Percentiles rank a stretch among this genome's conserved stretches.
Conservation (phyloP, 1,284 basidiomycete species). For the Wolfiporia cocos region DNA sequence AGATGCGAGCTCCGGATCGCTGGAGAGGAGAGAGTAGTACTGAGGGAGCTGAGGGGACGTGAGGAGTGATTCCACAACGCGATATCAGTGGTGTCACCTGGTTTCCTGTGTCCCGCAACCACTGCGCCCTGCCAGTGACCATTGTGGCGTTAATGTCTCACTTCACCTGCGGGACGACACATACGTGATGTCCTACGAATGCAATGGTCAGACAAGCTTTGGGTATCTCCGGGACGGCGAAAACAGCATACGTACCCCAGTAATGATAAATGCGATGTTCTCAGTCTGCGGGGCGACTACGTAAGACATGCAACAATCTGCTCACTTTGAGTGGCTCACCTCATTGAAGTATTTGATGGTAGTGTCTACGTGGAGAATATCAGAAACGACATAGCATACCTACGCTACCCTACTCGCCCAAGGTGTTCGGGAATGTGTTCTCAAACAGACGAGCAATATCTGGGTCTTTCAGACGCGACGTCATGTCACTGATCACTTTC, state of each 20-base stretch:
- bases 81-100: too few species aligned
- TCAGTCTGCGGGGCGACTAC: constrained; percentile 32
- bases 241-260: constrained; percentile 42
- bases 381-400: background rate
- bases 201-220: background rate
- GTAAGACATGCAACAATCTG: background rate
- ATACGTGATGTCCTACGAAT: constrained; percentile 59
- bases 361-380: constrained; percentile 41
- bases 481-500: constrained; percentile 70
- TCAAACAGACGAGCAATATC: constrained; percentile 71
- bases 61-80: background rate
- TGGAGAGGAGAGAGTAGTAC: constrained; percentile 50
- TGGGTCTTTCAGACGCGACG: constrained; percentile 59
- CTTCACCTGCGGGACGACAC: background rate
- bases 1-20: constrained; percentile 51
- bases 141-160: background rate
- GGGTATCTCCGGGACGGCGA: background rate
- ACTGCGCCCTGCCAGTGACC: constrained; percentile 42
- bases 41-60: constrained; percentile 48
- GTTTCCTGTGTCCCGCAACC: constrained; percentile 75
- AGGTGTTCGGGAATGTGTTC: constrained; percentile 73
- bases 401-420: constrained; percentile 38
- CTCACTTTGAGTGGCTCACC: too few species aligned
- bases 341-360: constrained; percentile 67
- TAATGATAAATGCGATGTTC: constrained; percentile 73